Base-by-base conservation (phyloP, 163 green algal genomes). In the Chlamydomonas reinhardtii region DNA sequence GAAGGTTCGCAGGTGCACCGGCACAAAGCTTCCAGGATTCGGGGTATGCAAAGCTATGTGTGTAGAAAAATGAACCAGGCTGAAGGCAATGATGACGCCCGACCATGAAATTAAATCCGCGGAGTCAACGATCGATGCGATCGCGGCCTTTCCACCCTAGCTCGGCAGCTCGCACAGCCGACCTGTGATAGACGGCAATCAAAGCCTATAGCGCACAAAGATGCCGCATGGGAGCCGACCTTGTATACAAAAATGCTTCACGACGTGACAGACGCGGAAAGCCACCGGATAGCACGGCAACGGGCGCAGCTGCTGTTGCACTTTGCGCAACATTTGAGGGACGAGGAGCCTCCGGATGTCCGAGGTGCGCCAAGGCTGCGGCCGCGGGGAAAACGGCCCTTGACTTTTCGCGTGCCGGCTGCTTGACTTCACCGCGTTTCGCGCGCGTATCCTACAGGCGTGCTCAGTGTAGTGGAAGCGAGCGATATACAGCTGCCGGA, bases 401-500 rank as follows among this genome's bases (percentile, higher is more conserved):
- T 69, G 62, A 12, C 27, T 4, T 5, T 29, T 70, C 62, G 25
- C 5, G 39, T 48, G 39, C 39, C 39, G 39, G 39, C 39, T 8
- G 39, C 39, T 48, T 48, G 39, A 48, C 39, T 48, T 48, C 39
- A 8, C 39, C n/a, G n/a, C 19, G 4, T 24, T 14, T 8, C 12
- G 24, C 62, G 25, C 29, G n/a, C 12, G 5, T 2, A 35, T 48
- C 3, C 62, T 17, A 29, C 27, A 17, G 62, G 12, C 29, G 27
- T 17, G 62, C 62, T 70, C 5, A 12, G 5, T 70, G 22, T 35
- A 35, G 59, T 8, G 1, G 34, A 74, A 20, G 27, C 32, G 19
- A 1, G 73, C 11, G 52, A 29, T 19, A 12, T 88, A 24, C 74
- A 66, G n/a, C 83, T 88, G 34, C 73, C 74, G 14, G 61, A 82